Base-by-base conservation (phyloP, 2,329 filamentous ascomycete genomes). In the Sporothrix pallida region DNA sequence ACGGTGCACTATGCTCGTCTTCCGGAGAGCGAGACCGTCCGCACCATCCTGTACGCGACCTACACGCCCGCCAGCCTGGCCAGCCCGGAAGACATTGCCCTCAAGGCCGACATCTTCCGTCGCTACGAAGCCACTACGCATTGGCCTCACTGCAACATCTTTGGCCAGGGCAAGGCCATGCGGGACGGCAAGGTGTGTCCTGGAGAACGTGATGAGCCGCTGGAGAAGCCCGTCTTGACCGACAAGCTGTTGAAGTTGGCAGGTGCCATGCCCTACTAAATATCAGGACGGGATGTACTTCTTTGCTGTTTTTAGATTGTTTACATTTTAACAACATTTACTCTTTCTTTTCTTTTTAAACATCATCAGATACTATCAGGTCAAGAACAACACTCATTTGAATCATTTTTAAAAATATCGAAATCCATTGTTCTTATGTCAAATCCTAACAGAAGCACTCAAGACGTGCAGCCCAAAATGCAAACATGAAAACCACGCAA, bases 11-110 rank as follows among this genome's bases (percentile, higher is more conserved):
- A 58, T 8, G 23, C n/a, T 2, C 20, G 20, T 3, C n/a, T 58
- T 15, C 54, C 54, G n/a, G 54, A 58, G 54, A 58, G 20, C 17
- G 54, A 58, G 20, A 23, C n/a, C 1, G 23, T 58, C n/a, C 54
- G 54, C 7, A 17, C 54, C 3, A 58, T 58, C 9, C 20, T 58
- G 2, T 80, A 52, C 50, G 50, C 50, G 6, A 52, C 50, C 50
- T 52, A 52, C 50, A 52, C 50, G 17, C 50, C 50, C 13, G 50
- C 50, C 50, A 52, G 50, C 17, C 50, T 52, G 17, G 50, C 50
- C 50, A 52, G 50, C 50, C 50, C 50, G 12, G 7, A 52, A 2
- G 50, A 52, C 50, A n/a, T 52, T 12, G 50, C 50, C 3, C 50
- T 52, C 50, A 52, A 52, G 50, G 50, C 50, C 50, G 17, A 52